phyloP scores from a whole-genome alignment of 2,329 filamentous ascomycete species.

The Gaeumannomyces tritici region DNA sequence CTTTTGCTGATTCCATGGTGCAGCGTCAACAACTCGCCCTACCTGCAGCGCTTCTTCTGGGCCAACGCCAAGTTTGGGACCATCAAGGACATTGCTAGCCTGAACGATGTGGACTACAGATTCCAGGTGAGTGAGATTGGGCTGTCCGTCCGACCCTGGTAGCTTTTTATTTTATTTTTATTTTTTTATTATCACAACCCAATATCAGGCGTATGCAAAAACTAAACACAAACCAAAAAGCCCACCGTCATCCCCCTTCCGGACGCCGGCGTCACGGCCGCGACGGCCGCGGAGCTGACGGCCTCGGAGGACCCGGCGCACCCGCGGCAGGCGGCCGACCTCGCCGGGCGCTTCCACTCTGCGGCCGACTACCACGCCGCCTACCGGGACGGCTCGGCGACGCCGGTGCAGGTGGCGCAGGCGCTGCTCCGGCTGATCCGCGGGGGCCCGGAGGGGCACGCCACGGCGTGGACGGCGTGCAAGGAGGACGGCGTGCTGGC shows the following conservation, averaged over 20 bases:
- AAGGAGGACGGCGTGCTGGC: slow-evolving; percentile 52
- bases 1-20: background rate
- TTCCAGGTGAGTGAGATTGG: slow-evolving; percentile 41
- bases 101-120: slow-evolving; percentile 33
- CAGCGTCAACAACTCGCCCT: slow-evolving; percentile 50
- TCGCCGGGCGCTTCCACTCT: slow-evolving; percentile 52
- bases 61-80: slow-evolving; percentile 50
- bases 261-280: slow-evolving; percentile 17
- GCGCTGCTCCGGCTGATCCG: slow-evolving; percentile 62
- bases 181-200: too few relatives aligned
- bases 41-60: slow-evolving; percentile 59
- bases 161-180: too few relatives aligned
- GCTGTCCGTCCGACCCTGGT: too few relatives aligned
- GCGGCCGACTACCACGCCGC: slow-evolving; percentile 68
- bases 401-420: slow-evolving; percentile 63
- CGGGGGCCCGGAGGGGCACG: slow-evolving; percentile 41
- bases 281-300: slow-evolving; percentile 27
- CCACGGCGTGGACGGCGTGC: slow-evolving; percentile 62
- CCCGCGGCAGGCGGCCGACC: slow-evolving; percentile 18
- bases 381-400: slow-evolving; percentile 60
- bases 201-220: too few relatives aligned
- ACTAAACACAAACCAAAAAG: too few relatives aligned
- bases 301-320: slow-evolving; percentile 19
- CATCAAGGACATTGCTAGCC: slow-evolving; percentile 33
- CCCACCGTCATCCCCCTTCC: slow-evolving; percentile 47